Base-by-base conservation (phyloP, 2,329 filamentous ascomycete species). In the Cylindrodendrum hubeiense region DNA sequence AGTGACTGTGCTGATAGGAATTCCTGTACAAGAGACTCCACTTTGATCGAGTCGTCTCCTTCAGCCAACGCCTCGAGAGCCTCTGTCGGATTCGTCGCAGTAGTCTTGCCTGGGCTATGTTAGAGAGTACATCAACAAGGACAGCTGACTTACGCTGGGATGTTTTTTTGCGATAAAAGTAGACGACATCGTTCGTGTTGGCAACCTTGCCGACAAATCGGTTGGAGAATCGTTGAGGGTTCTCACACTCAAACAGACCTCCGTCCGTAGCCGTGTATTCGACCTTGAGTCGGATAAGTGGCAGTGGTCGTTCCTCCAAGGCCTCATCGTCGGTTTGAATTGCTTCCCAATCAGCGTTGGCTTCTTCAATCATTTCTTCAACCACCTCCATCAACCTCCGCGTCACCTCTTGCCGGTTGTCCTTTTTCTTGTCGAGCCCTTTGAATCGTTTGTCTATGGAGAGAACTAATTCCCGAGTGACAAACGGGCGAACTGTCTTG, bases 181-280 rank as follows among this genome's bases (percentile, higher is more conserved):
- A 92, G 1, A 99, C 90, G 0, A 99, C 94, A 73, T 99, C 96
- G 71, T 95, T 97, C 10, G 91, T 90, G 76, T 99, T 99, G 64
- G 96, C 96, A 1, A 99, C 95, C 75, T 90, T 93, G n/a, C 90
- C 92, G 1, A 92, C 87, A 72, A 98, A 99, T 3, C 94, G 89
- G 77, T 97, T 97, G 0, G 95, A 98, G 75, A 98, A 98, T 9
- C 96, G 90, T 77, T 98, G 96, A 0, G 96, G 95, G 66, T 99
- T 99, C 78, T 98, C 96, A 68, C 92, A 91, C 71, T 98, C 93
- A 74, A 94, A 99, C 37, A 90, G 89, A 15, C 94, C 93, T 4
- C 94, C 94, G 47, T 97, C 93, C 0, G 92, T 92, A 0, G 94
- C 90, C 0, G 93, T 92, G 70, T 94, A 96, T 75, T 99, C 96